These are phyloP conservation scores for Lasiodiplodia citricola DNA, from an alignment of 2,329 filamentous ascomycete genomes.

Conservation along the genomic window DNA sequence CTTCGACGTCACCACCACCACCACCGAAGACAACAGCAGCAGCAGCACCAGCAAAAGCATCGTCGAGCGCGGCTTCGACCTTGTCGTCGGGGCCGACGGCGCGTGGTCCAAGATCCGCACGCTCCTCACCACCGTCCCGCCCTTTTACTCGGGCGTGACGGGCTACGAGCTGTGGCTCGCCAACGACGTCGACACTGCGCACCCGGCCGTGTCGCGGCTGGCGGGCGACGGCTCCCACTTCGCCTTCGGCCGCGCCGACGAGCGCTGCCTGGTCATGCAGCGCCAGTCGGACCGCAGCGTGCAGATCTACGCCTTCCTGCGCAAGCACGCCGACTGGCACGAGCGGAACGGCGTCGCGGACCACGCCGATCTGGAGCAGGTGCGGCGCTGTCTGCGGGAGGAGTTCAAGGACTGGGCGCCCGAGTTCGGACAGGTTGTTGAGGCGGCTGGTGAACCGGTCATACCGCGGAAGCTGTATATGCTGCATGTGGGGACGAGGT, in stretches of 20 bases:
- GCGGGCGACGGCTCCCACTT: conserved; percentile 44
- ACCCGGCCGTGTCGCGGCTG: conserved; percentile 51
- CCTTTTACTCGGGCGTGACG: conserved; percentile 55
- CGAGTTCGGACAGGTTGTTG: conserved; percentile 29
- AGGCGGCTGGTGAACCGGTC: conserved; percentile 19
- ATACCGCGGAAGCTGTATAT: conserved; percentile 52
- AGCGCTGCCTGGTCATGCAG: conserved; percentile 48
- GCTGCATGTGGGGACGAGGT: conserved; percentile 57
- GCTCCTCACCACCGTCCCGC: conserved; percentile 43
- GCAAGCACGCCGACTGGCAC: conserved; percentile 46
- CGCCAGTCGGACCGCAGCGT: conserved; percentile 58
- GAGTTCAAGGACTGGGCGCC: conserved; percentile 36
- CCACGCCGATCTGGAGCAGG: conserved; percentile 43
- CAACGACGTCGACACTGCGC: conserved; percentile 47
- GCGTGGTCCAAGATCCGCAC: conserved; percentile 49
- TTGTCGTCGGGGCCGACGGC: conserved; percentile 57
- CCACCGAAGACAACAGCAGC: not conserved
- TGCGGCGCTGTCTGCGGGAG: conserved; percentile 42
- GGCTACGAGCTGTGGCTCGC: conserved; percentile 49
- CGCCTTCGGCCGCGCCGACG: conserved; percentile 36
- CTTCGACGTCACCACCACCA: not conserved
- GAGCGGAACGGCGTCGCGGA: conserved; percentile 53
- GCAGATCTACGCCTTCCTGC: conserved; percentile 45
- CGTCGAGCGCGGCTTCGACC: conserved; percentile 44
- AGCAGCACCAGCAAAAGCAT: not conserved